phyloP scores from a whole-genome alignment of 139 green algal species.

The Trebouxia sp. region DNA sequence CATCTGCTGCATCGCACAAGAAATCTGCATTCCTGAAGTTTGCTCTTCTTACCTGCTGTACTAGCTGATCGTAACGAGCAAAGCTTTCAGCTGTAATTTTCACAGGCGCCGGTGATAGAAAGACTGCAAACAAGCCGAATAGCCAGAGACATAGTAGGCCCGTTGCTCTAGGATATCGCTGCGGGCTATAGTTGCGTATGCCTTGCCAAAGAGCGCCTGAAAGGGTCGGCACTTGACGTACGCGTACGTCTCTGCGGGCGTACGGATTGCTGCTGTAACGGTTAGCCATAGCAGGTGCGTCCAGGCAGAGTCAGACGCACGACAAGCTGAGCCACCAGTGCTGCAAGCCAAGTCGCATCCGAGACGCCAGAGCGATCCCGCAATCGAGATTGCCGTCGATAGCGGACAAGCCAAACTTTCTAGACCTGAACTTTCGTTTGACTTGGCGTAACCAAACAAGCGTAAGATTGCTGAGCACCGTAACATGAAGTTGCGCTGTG shows the following conservation, averaged over 20 bases:
- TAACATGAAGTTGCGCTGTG: no score
- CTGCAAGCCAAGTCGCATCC: no score
- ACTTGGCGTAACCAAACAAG: no score
- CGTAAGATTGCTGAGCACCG: no score
- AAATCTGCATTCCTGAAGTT: not conserved
- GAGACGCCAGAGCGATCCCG: no score
- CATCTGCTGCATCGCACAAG: not conserved
- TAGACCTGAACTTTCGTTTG: no score
- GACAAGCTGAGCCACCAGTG: no score
- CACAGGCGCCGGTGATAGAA: slow-evolving; percentile 47
- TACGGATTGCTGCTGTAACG: not conserved
- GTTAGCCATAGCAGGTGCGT: no score
- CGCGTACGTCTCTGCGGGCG: not conserved
- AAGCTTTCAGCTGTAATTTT: slow-evolving; percentile 47
- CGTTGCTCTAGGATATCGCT: slow-evolving; percentile 20
- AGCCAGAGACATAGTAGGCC: slow-evolving; percentile 39
- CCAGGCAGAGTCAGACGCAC: no score
- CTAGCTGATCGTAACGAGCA: slow-evolving; percentile 25
- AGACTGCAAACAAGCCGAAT: slow-evolving; percentile 51
- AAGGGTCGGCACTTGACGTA: not conserved
- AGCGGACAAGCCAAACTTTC: no score
- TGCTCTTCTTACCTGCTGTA: slow-evolving; percentile 23
- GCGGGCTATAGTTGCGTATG: not conserved
- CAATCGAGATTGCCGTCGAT: no score
- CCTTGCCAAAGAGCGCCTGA: not conserved